Evolutionary conservation across 2,329 filamentous ascomycete species (phyloP).

Genomic region (Plectosphaerella plurivora): DNA sequence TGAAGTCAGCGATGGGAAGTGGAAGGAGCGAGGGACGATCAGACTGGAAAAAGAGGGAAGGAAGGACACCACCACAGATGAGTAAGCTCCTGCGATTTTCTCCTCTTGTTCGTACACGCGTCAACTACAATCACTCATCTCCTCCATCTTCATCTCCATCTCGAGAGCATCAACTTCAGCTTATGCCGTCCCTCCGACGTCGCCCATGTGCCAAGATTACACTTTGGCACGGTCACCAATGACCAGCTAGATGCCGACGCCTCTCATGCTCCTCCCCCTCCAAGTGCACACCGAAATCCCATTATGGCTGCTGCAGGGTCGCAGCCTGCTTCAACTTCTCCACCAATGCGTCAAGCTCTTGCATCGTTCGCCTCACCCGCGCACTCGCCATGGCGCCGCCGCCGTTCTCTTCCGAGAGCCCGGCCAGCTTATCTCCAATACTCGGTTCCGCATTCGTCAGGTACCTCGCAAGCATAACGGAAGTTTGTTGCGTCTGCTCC

Average conservation of each 20-base stretch:
- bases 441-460: slow-evolving; percentile 1
- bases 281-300: neutral
- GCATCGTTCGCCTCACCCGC: slow-evolving; percentile 4
- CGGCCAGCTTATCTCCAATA: slow-evolving; percentile 4
- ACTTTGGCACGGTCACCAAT: neutral
- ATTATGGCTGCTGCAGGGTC: neutral
- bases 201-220: neutral
- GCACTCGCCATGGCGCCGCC: slow-evolving; percentile 1
- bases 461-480: slow-evolving; percentile 3
- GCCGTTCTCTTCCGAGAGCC: slow-evolving; percentile 1
- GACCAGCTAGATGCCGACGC: neutral
- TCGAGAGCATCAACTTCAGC: no score
- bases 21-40: neutral
- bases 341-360: slow-evolving; percentile 6
- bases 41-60: neutral
- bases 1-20: no score
- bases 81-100: no score
- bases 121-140: no score
- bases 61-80: no score
- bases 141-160: no score
- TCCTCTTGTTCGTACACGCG: neutral
- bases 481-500: neutral
- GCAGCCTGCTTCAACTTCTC: slow-evolving; percentile 6
- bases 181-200: no score
- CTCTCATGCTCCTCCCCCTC: neutral